Base-by-base conservation (phyloP, 345 rosid genomes). In the Mangifera indica region DNA sequence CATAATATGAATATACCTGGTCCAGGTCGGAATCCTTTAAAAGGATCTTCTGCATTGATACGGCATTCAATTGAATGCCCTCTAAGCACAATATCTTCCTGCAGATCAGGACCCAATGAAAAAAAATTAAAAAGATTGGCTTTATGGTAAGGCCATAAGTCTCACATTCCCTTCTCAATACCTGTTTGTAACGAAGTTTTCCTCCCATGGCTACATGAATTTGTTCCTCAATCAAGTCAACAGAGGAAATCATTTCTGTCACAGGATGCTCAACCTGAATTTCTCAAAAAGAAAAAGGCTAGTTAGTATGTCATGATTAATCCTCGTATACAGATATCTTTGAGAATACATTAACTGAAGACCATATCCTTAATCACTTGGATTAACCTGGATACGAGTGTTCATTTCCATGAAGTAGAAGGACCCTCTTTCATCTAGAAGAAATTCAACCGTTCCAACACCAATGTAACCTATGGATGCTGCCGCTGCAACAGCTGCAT, bases 351-450 rank as follows among this genome's bases (percentile, higher is more conserved):
- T 25, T 11, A 18, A 70, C 49, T 46, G 48, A 42, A 69, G 18
- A 63, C 52, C 37, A 34, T 12, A 68, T 53, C 60, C 46, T 14
- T 20, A 25, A 61, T 49, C 29, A 57, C 53, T 57, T n/a, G 22
- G 25, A 58, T 70, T 24, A 58, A 92, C 99, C 99, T 95, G 99
- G 78, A 95, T 92, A 79, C 99, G 87, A 69, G 99, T 92, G 79
- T 92, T 95, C 99, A 95, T 95, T 89, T 95, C 99, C 99, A 95
- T 95, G 86, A 95, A 95, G 82, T 90, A 95, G 84, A 95, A 95
- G 70, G 89, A 86, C 68, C 99, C 98, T 83, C 99, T 91, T 78
- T 95, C 98, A 75, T 95, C 99, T 87, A 95, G 82, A 81, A 95
- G 99, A 78, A 95, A 95, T 76, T 95, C 99, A 11, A 95, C 87